Evolutionary conservation across 1,139 yeast genomes (phyloP), one percentile per base, ranked within the genome.

Genomic region (Scheffersomyces titani): DNA sequence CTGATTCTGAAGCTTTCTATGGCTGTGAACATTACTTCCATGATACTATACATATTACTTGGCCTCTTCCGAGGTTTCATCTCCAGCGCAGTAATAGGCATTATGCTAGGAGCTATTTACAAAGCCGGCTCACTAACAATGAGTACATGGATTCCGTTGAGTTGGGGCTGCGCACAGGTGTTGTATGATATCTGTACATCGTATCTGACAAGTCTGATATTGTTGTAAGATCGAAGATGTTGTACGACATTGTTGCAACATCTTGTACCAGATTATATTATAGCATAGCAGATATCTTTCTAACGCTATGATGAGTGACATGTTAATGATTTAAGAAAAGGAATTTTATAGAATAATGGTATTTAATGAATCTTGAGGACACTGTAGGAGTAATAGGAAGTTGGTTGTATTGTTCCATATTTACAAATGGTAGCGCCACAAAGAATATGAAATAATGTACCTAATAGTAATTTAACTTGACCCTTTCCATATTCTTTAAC

Each of bases 101-200:
- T 92, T 16, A 71, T 86, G 24, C 57, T 76, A 18, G 75, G 76
- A 64, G 90, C 92, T 2, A 82, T 92, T 4, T 92, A 92, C 72
- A 78, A 82, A 55, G 88, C 97, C 0, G 97, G 92, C 0, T 76
- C 86, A 16, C 83, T 92, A 68, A 83, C 90, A 22, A 90, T 93
- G 94, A 88, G 96, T 36, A 90, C 97, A 0, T 93, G 98, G 98
- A 85, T 92, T 11, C 98, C 98, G 1, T 80, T 92, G 63, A 83
- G 89, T 53, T 90, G 94, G 86, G 94, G 87, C 0, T 74, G 89
- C 5, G 82, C 88, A 2, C 87, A 85, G 65, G 80, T 90, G 16
- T 67, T 92, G 52, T 89, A 83, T 70, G 85, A 88, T 70, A 81
- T 90, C 44, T 76, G 88, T 49, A 81, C 87, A 7, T 83, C 92